Evolutionary conservation across 2,329 filamentous ascomycete species (phyloP), one percentile per base, ranked within the genome.

Genomic region (Fusarium keratoplasticum): DNA sequence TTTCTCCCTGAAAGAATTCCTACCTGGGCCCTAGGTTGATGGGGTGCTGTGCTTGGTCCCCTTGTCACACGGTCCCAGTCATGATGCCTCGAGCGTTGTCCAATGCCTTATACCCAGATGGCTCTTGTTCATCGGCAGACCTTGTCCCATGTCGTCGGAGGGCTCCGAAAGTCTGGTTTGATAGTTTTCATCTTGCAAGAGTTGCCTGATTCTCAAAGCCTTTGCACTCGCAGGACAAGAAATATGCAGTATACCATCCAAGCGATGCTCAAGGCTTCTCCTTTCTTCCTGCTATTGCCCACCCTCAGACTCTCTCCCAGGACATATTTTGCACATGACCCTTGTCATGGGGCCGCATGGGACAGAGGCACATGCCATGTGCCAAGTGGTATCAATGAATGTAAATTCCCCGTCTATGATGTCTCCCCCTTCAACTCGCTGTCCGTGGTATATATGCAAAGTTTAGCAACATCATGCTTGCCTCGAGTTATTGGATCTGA

Each of bases 51-150:
- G 63, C 57, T 70, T 66, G 64, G 47, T 58, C 63, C 65, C 71
- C 69, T 58, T 65, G 73, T 75, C 75, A 67, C 75, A 72, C 64
- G 58, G 71, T 44, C 57, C 60, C 47, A 29, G 38, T 61, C 29
- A 52, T 58, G 61, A 60, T 76, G 64, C 29, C 36, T 65, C 47
- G 20, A 44, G 38, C 52, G n/a, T 66, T 50, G 42, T 63, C 61
- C 40, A 57, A 62, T 22, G 42, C 42, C 16, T 38, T 42, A 27
- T 61, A n/a, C 44, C 44, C 10, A n/a, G 29, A 38, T 40, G 27
- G 20, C 29, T 29, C 27, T 60, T 60, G 13, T 47, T 38, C n/a
- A 22, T 58, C 63, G 40, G 50, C 60, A 72, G 62, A 60, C 61
- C 38, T 61, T 42, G 44, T 64, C 22, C 29, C 61, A 58, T 55